These are phyloP conservation scores for Trichoderma arundinaceum DNA, from an alignment of 2,329 filamentous ascomycete species.

Conservation along the genomic window DNA sequence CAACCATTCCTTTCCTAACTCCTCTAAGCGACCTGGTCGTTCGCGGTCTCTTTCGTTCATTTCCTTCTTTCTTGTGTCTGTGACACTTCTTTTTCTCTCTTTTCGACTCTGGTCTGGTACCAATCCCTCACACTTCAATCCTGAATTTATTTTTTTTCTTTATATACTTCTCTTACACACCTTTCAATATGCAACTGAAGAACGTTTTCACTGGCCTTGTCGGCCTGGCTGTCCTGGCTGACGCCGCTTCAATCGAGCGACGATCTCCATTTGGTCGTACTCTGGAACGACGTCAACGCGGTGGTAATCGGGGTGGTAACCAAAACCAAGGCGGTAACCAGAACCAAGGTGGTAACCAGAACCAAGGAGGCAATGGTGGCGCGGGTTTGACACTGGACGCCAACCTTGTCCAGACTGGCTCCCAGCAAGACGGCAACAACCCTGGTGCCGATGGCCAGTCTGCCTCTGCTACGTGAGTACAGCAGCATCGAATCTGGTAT, in stretches of 20 bases:
- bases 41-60: conserved; percentile 31
- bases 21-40: conserved; percentile 34
- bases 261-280: conserved; percentile 46
- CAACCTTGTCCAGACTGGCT: conserved; percentile 57
- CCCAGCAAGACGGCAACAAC: conserved; percentile 54
- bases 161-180: conserved; percentile 20
- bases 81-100: conserved; percentile 58
- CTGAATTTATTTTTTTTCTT: conserved; percentile 40
- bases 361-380: conserved; percentile 38
- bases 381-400: conserved; percentile 46
- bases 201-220: conserved; percentile 56
- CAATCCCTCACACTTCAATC: conserved; percentile 41
- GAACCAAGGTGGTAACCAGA: conserved; percentile 38
- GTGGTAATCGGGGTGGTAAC: conserved; percentile 33
- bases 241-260: conserved; percentile 52
- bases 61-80: conserved; percentile 45
- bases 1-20: conserved; percentile 42
- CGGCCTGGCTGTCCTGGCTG: conserved; percentile 49
- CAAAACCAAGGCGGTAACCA: conserved; percentile 38
- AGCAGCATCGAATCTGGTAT: conserved; percentile 44
- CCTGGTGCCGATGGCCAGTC: conserved; percentile 54
- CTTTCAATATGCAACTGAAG: conserved; percentile 59
- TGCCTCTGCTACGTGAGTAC: conserved; percentile 58
- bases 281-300: conserved; percentile 46
- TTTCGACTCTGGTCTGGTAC: conserved; percentile 49